Evolutionary conservation across 805 yeast genomes (phyloP), one percentile per base, ranked within the genome.

Genomic region (Metschnikowia santaceciliae): DNA sequence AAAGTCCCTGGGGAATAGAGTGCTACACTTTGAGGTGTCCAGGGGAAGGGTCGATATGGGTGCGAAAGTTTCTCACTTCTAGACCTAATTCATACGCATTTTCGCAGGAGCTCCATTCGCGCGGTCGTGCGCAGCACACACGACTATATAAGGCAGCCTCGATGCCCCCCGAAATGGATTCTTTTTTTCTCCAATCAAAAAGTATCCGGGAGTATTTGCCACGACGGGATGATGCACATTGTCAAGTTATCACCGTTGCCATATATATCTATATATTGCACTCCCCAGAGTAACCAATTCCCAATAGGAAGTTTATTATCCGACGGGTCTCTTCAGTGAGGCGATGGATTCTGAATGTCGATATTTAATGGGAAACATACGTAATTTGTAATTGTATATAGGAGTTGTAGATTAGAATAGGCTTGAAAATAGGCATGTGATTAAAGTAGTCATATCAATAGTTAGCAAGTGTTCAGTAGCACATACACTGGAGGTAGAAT

Each of bases 171-270:
- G 8, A 13, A 37, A 20, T 48, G 50, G 15, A 35, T 30, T 34
- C 60, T 63, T 62, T 62, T 34, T 60, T 64, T 65, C 74, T 64
- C 62, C 67, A 79, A 80, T 79, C 83, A 79, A 80, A 80, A 80
- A 80, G 80, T 66, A 63, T 63, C 62, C 74, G 84, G 81, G 82
- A 78, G 71, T 71, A 72, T 77, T 78, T 80, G 85, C 85, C 85
- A 81, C 85, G 85, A 72, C 84, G 84, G 70, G 78, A 68, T 76
- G 75, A 78, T 75, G 80, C 69, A 75, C 53, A 75, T 74, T 73
- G 74, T 77, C 83, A 78, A 79, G 82, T 79, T 76, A 74, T 71
- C 68, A 73, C 69, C 84, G 84, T 80, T 81, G 85, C 85, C 85
- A 81, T 79, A 59, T 55, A 61, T 64, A 62, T 66, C 67, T 40